Evolutionary conservation across 2,329 filamentous ascomycete species (phyloP).

Genomic region (Neonectria coccinea): DNA sequence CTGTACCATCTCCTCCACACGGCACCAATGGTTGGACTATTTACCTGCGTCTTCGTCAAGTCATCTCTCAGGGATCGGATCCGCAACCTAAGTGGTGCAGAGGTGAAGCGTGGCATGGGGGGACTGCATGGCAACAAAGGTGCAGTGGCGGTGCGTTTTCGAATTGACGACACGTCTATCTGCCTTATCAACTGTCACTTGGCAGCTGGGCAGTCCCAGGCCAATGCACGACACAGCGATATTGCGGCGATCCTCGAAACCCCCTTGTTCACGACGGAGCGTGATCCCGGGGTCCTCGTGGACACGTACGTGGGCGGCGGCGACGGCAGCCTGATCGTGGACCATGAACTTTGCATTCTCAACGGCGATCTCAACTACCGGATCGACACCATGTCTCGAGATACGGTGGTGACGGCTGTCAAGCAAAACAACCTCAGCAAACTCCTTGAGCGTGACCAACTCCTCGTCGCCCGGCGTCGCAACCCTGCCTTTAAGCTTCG

Average conservation of each 20-base stretch:
- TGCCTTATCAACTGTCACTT: constrained; percentile 99
- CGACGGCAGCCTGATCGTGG: constrained; percentile 92
- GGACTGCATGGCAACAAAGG: constrained; percentile 97
- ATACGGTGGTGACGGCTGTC: constrained; percentile 89
- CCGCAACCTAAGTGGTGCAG: constrained; percentile 79
- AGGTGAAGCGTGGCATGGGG: constrained; percentile 96
- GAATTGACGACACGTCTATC: constrained; percentile 91
- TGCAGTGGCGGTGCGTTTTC: constrained; percentile 89
- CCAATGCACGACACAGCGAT: constrained; percentile 91
- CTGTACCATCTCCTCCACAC: constrained; percentile 90
- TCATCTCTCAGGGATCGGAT: constrained; percentile 81
- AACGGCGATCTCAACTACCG: constrained; percentile 99
- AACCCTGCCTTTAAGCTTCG: constrained; percentile 91
- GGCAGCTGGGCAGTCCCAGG: constrained; percentile 91
- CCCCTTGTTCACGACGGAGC: constrained; percentile 77
- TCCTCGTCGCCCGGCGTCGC: constrained; percentile 87
- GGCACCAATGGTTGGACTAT: constrained; percentile 88
- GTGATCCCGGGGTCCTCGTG: constrained; percentile 73
- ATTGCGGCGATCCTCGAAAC: constrained; percentile 89
- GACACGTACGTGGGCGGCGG: constrained; percentile 92
- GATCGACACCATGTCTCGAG: constrained; percentile 95
- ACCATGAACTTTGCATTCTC: constrained; percentile 96
- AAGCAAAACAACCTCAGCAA: constrained; percentile 84
- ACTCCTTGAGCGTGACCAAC: constrained; percentile 91
- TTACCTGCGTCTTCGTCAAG: constrained; percentile 96